phyloP scores from a whole-genome alignment of 1,284 basidiomycete species.

The Hypsizygus ulmarius region DNA sequence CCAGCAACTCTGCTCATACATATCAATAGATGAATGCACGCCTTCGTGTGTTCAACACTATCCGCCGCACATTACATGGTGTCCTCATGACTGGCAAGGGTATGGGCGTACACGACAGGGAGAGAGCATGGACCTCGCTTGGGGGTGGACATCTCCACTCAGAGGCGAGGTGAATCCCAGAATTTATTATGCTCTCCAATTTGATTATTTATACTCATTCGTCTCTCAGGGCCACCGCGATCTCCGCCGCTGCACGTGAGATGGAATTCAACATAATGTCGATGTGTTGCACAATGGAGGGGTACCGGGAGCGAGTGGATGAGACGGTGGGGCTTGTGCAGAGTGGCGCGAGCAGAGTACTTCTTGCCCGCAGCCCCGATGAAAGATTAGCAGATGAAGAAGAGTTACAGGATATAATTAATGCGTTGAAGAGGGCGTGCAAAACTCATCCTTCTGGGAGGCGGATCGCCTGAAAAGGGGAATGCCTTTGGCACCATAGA shows the following conservation, averaged over 20 bases:
- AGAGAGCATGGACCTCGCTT: slow-evolving; percentile 16
- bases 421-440: slow-evolving; percentile 28
- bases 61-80: slow-evolving; percentile 29
- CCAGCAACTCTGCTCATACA: background rate
- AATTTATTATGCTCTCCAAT: slow-evolving; percentile 4
- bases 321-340: slow-evolving; percentile 27
- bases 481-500: no score
- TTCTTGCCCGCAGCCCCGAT: slow-evolving; percentile 28
- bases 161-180: slow-evolving; percentile 12
- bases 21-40: slow-evolving; percentile 19
- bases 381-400: slow-evolving; percentile 29
- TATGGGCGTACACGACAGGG: background rate
- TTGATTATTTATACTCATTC: slow-evolving; percentile 4
- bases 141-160: background rate
- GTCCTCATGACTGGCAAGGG: slow-evolving; percentile 17
- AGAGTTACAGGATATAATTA: slow-evolving; percentile 38
- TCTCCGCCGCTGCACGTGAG: slow-evolving; percentile 36
- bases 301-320: slow-evolving; percentile 39
- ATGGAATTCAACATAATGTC: slow-evolving; percentile 45
- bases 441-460: background rate
- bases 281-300: slow-evolving; percentile 43
- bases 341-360: slow-evolving; percentile 26
- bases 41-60: slow-evolving; percentile 25
- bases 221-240: slow-evolving; percentile 29
- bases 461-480: no score